Percentiles rank a stretch among this genome's conserved stretches.
phyloP scores from a whole-genome alignment of 176 grass and related monocot species.

The Bromus sterilis region DNA sequence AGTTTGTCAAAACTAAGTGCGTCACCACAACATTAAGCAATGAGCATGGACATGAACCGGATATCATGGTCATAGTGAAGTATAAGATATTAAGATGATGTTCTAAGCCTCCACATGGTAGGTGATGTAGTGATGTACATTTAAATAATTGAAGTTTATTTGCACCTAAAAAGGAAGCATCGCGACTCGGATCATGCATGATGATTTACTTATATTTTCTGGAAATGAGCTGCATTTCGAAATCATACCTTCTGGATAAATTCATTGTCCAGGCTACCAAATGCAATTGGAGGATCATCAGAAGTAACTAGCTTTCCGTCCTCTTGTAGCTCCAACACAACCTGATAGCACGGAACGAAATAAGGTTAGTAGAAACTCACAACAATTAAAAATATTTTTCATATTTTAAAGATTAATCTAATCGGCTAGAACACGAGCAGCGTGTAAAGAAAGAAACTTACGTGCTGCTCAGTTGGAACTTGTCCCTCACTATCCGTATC shows the following conservation, averaged over 20 bases:
- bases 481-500: conserved; percentile 83
- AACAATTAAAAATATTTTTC: not conserved
- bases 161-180: not conserved
- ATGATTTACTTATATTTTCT: not conserved
- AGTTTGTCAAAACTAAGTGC: not conserved
- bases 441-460: conserved; percentile 10
- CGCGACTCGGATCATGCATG: not conserved
- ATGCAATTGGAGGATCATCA: conserved; percentile 77
- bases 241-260: conserved; percentile 78
- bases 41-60: not conserved
- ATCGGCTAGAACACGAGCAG: not conserved
- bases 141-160: not conserved
- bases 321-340: conserved; percentile 95
- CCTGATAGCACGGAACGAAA: conserved; percentile 44
- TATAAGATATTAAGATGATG: not conserved
- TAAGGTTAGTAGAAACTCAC: not conserved
- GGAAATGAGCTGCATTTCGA: conserved; percentile 11
- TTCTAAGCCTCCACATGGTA: not conserved
- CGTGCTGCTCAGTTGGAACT: conserved; percentile 73
- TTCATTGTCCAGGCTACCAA: conserved; percentile 58
- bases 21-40: not conserved
- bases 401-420: not conserved
- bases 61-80: not conserved
- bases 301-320: conserved; percentile 77
- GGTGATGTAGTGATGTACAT: not conserved